A percentile compares a stretch with the other conserved stretches of the same genome.
Evolutionary conservation across 2,329 filamentous ascomycete species (phyloP).

Genomic region (Neofusicoccum umdonicola): DNA sequence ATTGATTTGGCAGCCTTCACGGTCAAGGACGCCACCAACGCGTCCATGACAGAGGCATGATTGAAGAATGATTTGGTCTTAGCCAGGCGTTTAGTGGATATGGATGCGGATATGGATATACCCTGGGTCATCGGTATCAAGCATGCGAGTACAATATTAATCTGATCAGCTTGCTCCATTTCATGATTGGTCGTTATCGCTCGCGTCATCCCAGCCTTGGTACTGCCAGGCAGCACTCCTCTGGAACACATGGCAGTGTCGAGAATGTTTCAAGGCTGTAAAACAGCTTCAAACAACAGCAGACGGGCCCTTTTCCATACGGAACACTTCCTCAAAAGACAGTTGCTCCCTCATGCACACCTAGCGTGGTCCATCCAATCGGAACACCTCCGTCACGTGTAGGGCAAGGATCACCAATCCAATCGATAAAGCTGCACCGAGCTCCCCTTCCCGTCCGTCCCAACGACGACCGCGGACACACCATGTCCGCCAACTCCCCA

Average conservation of each 20-base stretch:
- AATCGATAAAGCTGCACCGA: slow-evolving; percentile 18
- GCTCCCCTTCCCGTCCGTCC: slow-evolving; percentile 12
- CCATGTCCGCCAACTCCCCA: slow-evolving; percentile 14
- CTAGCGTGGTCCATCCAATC: background rate
- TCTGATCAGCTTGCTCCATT: slow-evolving; percentile 5
- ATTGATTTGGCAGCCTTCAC: slow-evolving; percentile 34
- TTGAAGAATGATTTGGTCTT: background rate
- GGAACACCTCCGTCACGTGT: slow-evolving; percentile 13
- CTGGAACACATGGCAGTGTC: background rate
- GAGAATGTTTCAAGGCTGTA: background rate
- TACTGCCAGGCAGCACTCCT: background rate
- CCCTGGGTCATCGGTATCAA: slow-evolving; percentile 4
- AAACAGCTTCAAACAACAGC: too few relatives aligned
- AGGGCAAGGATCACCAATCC: slow-evolving; percentile 14
- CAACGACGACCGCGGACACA: background rate
- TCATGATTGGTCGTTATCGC: slow-evolving; percentile 3
- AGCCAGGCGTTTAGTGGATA: slow-evolving; percentile 3
- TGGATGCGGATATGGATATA: slow-evolving; percentile 5
- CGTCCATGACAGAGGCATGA: slow-evolving; percentile 16
- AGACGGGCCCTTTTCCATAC: too few relatives aligned
- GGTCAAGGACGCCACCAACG: slow-evolving; percentile 30
- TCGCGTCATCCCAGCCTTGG: background rate
- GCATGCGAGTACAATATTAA: background rate
- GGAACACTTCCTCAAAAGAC: too few relatives aligned
- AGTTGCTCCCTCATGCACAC: background rate